These are phyloP conservation scores for Thermothelomyces thermophilus DNA, from an alignment of 2,329 filamentous ascomycete genomes.

Conservation along the genomic window DNA sequence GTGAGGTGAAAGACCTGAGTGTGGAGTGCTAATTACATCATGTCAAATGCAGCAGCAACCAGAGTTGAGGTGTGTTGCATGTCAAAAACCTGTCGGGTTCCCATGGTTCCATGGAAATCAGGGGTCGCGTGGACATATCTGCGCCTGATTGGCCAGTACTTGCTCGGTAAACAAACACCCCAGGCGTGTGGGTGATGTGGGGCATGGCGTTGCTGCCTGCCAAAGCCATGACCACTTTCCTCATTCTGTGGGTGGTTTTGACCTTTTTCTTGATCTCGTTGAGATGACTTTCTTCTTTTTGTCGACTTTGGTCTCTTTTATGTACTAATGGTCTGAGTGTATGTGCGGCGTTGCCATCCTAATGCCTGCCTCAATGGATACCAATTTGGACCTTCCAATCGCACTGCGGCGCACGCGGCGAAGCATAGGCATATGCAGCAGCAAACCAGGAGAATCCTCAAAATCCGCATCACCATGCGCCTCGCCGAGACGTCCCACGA, in stretches of 20 bases:
- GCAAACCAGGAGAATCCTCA: slow-evolving; percentile 3
- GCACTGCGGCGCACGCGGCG: slow-evolving; percentile 51
- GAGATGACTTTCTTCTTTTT: too few relatives aligned
- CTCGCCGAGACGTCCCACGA: slow-evolving; percentile 17
- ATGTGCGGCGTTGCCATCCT: too few relatives aligned
- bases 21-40: too few relatives aligned
- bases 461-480: not conserved
- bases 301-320: too few relatives aligned
- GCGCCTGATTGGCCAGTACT: not conserved
- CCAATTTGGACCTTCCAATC: slow-evolving; percentile 42
- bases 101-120: not conserved
- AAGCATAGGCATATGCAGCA: not conserved
- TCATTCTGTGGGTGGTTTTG: not conserved
- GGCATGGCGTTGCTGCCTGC: slow-evolving; percentile 9
- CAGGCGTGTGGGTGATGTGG: not conserved
- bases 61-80: too few relatives aligned
- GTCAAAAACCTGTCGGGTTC: not conserved
- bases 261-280: not conserved
- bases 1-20: too few relatives aligned
- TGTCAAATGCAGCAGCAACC: too few relatives aligned
- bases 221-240: not conserved
- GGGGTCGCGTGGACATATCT: not conserved
- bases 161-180: slow-evolving; percentile 10
- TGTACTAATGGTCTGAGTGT: too few relatives aligned
- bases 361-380: slow-evolving; percentile 28